A percentile compares a stretch with the other conserved stretches of the same genome.
Conservation (phyloP, 2,329 filamentous ascomycete species). For the Talaromyces sp. region DNA sequence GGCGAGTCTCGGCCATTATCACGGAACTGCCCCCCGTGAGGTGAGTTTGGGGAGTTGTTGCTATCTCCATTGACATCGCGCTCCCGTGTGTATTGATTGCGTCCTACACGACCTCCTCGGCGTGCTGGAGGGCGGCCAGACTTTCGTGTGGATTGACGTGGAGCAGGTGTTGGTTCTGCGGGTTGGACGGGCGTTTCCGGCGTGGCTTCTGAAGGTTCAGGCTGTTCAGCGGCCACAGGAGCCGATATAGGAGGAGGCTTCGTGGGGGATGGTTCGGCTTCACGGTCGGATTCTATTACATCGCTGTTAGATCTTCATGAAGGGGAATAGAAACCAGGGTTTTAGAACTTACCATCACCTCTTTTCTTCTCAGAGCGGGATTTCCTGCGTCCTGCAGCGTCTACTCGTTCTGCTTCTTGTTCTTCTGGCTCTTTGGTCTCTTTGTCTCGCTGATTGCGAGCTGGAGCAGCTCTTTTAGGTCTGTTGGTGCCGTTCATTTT, state of each 20-base stretch:
- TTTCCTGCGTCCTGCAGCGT: slow-evolving; percentile 75
- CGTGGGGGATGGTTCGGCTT: slow-evolving; percentile 51
- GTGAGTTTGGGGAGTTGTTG: slow-evolving; percentile 29
- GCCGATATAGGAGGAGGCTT: slow-evolving; percentile 30
- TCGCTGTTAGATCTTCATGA: neutral
- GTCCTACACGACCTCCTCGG: slow-evolving; percentile 58
- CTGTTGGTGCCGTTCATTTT: slow-evolving; percentile 49
- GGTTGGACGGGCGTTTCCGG: slow-evolving; percentile 37
- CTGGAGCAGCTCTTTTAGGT: slow-evolving; percentile 50
- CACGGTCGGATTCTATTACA: slow-evolving; percentile 63
- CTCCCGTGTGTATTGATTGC: slow-evolving; percentile 80
- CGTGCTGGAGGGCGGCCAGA: slow-evolving; percentile 60
- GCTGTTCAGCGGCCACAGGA: slow-evolving; percentile 20
- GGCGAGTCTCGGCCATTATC: slow-evolving; percentile 31
- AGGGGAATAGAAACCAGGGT: neutral
- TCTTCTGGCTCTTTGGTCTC: slow-evolving; percentile 51
- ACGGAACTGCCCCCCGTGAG: slow-evolving; percentile 26
- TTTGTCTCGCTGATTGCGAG: slow-evolving; percentile 50
- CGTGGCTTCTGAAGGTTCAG: slow-evolving; percentile 37
- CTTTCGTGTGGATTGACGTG: slow-evolving; percentile 52
- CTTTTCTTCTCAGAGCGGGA: slow-evolving; percentile 72
- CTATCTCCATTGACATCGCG: slow-evolving; percentile 56
- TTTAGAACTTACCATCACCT: slow-evolving; percentile 61
- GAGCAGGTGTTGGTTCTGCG: slow-evolving; percentile 29
- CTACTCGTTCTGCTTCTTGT: slow-evolving; percentile 65